Conservation (phyloP, 2,329 filamentous ascomycete genomes). For the Didymella keratinophila region DNA sequence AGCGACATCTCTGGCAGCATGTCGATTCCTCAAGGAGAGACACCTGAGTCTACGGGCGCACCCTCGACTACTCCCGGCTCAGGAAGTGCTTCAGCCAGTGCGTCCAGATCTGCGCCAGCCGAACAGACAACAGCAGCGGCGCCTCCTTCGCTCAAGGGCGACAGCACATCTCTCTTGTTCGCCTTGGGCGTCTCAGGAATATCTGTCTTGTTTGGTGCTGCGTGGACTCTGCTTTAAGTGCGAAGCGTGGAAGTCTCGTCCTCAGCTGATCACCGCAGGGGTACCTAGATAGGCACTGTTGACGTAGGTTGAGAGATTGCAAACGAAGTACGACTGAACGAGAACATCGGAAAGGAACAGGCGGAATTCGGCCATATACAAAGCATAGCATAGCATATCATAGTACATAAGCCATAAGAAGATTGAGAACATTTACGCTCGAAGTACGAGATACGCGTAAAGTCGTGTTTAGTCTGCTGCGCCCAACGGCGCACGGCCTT, state of each 20-base stretch:
- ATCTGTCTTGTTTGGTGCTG: slow-evolving; percentile 34
- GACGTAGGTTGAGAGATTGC: no score
- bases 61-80: slow-evolving; percentile 7
- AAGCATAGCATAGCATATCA: not conserved
- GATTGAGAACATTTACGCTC: not conserved
- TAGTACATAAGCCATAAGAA: not conserved
- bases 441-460: slow-evolving; percentile 13
- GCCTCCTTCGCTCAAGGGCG: slow-evolving; percentile 22
- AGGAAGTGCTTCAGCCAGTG: slow-evolving; percentile 6
- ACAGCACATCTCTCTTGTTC: slow-evolving; percentile 24
- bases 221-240: slow-evolving; percentile 35
- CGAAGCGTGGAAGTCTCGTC: not conserved
- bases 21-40: slow-evolving; percentile 36
- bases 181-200: slow-evolving; percentile 31
- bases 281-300: not conserved
- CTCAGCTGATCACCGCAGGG: not conserved
- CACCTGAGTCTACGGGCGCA: slow-evolving; percentile 20
- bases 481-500: slow-evolving; percentile 6
- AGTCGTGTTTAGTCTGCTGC: slow-evolving; percentile 1
- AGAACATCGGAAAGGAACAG: not conserved
- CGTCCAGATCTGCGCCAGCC: slow-evolving; percentile 22
- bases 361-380: not conserved
- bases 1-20: slow-evolving; percentile 13
- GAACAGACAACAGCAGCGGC: slow-evolving; percentile 33
- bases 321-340: not conserved